phyloP scores from a whole-genome alignment of 495 filamentous ascomycete genomes.

The Penicillium verhagenii region DNA sequence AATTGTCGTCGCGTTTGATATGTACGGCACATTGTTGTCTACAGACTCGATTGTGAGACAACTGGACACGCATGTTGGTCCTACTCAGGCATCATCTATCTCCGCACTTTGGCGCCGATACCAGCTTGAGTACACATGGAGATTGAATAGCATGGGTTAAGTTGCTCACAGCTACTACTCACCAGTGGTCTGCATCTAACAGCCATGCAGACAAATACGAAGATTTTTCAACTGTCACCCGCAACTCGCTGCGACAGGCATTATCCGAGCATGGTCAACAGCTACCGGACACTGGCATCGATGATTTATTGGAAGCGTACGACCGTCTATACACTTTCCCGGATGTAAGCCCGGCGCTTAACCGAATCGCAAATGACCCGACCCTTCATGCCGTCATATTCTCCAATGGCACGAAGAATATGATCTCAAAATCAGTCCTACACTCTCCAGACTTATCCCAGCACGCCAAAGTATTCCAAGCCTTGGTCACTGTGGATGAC shows the following conservation, averaged over 20 bases:
- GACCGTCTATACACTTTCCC: slow-evolving; percentile 66
- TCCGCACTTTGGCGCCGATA: slow-evolving; percentile 58
- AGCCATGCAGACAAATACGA: slow-evolving; percentile 53
- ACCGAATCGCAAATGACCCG: slow-evolving; percentile 37
- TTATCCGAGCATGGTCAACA: slow-evolving; percentile 52
- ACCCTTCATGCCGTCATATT: slow-evolving; percentile 62
- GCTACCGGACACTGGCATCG: slow-evolving; percentile 41
- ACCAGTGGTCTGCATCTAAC: neutral
- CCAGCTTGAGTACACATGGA: slow-evolving; percentile 83
- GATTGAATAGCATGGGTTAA: slow-evolving; percentile 75
- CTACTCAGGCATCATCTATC: slow-evolving; percentile 50
- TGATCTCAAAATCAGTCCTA: slow-evolving; percentile 61
- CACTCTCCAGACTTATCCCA: slow-evolving; percentile 55
- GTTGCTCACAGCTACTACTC: neutral
- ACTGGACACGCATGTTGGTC: slow-evolving; percentile 48
- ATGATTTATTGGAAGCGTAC: slow-evolving; percentile 63
- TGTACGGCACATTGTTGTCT: slow-evolving; percentile 72
- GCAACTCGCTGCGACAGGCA: slow-evolving; percentile 61
- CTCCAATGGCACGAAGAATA: slow-evolving; percentile 67
- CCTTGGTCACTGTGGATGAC: slow-evolving; percentile 62
- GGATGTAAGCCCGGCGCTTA: slow-evolving; percentile 58
- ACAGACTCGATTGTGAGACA: slow-evolving; percentile 63
- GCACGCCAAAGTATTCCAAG: slow-evolving; percentile 48
- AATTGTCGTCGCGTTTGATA: slow-evolving; percentile 66
- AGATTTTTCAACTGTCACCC: slow-evolving; percentile 65